Base-by-base conservation (phyloP, 352 stramenopile genomes). In the Pythium vanterpoolii region DNA sequence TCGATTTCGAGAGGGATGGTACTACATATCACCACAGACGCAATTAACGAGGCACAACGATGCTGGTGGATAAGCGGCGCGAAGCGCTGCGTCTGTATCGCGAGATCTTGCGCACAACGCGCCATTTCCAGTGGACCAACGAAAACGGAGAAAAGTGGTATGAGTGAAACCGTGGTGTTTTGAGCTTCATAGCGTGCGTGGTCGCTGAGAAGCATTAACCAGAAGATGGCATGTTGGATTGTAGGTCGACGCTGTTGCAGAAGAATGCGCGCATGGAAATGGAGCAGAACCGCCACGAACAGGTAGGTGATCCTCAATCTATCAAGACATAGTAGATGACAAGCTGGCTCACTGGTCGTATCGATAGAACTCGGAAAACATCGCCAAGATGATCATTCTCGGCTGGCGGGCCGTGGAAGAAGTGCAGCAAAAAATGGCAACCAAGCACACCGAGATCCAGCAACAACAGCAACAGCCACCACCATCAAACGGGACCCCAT, bases 41-140 rank as follows among this genome's bases (percentile, higher is more conserved):
- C 9, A n/a, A 7, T 42, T 13, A 42, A 10, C 11, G n/a, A 4
- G 7, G 6, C 6, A 40, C 28, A 18, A 16, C 5, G 13, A 72
- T 72, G 67, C 66, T 77, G 33, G 58, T 89, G 13, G 67, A 89
- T 62, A 89, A 87, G 63, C 73, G 79, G 44, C 79, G 78, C 38
- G 84, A 93, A 46, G 82, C 89, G 69, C 68, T 94, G 66, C 80
- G 81, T 16, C 68, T 94, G 58, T 94, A 94, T 71, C 79, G 79
- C 28, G 75, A 87, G 73, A 87, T 94, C 54, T 69, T 94, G 67
- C 80, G 78, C 58, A 87, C 78, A 28, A 68, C 84, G 66, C 78
- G 79, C 42, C 69, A 79, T 56, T 94, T 94, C 71, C 65, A 81
- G 58, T 89, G 86, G 73, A 61, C 55, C 8, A 92, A 90, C 45